Evolutionary conservation across 768 basidiomycete species (phyloP).

Genomic region (Russula sp.): DNA sequence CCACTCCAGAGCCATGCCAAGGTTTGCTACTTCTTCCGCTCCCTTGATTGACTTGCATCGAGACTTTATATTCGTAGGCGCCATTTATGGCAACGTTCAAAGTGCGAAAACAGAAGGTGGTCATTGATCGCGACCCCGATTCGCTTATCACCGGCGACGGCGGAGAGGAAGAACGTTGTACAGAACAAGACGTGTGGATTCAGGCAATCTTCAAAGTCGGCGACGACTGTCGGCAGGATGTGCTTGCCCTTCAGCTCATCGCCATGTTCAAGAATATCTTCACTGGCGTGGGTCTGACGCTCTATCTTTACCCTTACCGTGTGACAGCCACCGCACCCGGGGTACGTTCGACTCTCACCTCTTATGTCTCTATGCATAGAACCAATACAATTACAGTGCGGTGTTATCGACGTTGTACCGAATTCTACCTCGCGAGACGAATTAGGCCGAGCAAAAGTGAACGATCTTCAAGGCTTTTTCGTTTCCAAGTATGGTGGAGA

Average conservation of each 20-base stretch:
- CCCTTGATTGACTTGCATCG: background rate
- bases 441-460: conserved; percentile 98
- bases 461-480: conserved; percentile 93
- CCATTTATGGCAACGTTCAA: conserved; percentile 99
- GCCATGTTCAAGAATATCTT: conserved; percentile 99
- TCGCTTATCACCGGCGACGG: conserved; percentile 59
- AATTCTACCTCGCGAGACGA: conserved; percentile 97
- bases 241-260: conserved; percentile 94
- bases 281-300: conserved; percentile 73
- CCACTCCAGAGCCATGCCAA: conserved; percentile 98
- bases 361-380: background rate
- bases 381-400: conserved; percentile 53
- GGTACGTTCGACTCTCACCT: conserved; percentile 38
- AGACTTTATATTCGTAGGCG: conserved; percentile 47
- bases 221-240: conserved; percentile 97
- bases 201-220: conserved; percentile 99
- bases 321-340: conserved; percentile 97
- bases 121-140: conserved; percentile 64
- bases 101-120: conserved; percentile 78
- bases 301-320: conserved; percentile 93
- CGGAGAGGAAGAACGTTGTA: conserved; percentile 47
- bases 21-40: conserved; percentile 35
- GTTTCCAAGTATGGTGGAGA: conserved; percentile 86
- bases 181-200: conserved; percentile 72
- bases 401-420: conserved; percentile 97